Evolutionary conservation across 257 asterid species (phyloP).

Genomic region (Penstemon newberryi): DNA sequence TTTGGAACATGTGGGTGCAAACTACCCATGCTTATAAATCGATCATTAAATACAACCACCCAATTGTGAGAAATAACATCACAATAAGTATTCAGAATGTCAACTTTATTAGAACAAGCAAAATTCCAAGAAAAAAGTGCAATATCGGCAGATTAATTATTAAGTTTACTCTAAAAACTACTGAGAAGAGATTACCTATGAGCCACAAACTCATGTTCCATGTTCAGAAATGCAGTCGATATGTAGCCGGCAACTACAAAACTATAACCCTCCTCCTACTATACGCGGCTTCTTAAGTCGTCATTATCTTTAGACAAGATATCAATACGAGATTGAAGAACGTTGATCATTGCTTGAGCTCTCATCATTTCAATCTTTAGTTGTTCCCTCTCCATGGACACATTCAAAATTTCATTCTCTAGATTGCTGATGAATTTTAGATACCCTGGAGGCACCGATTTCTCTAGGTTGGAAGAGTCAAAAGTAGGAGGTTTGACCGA

Average conservation of each 20-base stretch:
- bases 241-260: constrained; percentile 25
- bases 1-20: too few species aligned
- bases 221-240: constrained; percentile 3
- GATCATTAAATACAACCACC: too few species aligned
- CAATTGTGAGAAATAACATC: too few species aligned
- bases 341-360: constrained; percentile 88
- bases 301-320: constrained; percentile 65
- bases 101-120: too few species aligned
- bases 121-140: too few species aligned
- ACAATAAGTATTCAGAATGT: too few species aligned
- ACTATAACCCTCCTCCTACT: constrained; percentile 29
- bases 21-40: too few species aligned
- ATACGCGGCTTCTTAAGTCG: constrained; percentile 45
- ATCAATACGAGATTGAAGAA: constrained; percentile 78
- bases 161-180: too few species aligned
- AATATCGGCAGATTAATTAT: too few species aligned
- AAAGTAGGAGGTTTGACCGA: constrained; percentile 45
- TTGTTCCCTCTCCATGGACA: constrained; percentile 88
- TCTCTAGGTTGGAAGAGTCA: constrained; percentile 94
- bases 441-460: constrained; percentile 91
- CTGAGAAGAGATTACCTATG: constrained; percentile 24
- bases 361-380: constrained; percentile 94
- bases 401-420: constrained; percentile 78
- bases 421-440: constrained; percentile 79
- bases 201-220: constrained; percentile 1